These are phyloP conservation scores for Chrysanthemum makinoi DNA, from an alignment of 129 eudicot species.

Conservation along the genomic window DNA sequence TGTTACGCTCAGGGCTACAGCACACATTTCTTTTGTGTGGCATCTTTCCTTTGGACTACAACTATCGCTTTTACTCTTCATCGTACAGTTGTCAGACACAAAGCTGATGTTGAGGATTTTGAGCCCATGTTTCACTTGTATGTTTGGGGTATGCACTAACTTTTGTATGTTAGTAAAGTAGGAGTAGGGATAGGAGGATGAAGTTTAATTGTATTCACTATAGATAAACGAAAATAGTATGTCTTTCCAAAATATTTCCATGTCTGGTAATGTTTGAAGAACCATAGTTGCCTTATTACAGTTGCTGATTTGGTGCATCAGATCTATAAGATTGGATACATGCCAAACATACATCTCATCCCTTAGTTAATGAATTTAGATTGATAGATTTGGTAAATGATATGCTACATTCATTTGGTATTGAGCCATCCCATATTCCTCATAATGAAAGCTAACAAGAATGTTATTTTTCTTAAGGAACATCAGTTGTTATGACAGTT, in stretches of 20 bases:
- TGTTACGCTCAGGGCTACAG: slow-evolving; percentile 97
- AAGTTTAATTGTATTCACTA: neutral
- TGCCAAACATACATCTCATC: neutral
- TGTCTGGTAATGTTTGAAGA: neutral
- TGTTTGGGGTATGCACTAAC: slow-evolving; percentile 85
- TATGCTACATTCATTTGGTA: slow-evolving; percentile 16
- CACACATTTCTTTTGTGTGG: slow-evolving; percentile 93
- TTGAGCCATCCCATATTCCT: slow-evolving; percentile 13
- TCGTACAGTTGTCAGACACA: slow-evolving; percentile 95
- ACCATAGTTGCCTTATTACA: too few species aligned
- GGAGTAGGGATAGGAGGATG: neutral
- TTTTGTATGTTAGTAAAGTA: slow-evolving; percentile 9
- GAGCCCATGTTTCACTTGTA: slow-evolving; percentile 97
- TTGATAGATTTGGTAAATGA: slow-evolving; percentile 1
- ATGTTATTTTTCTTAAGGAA: slow-evolving; percentile 47
- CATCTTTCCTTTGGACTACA: slow-evolving; percentile 95
- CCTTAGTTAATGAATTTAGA: neutral
- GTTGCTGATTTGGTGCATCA: too few species aligned
- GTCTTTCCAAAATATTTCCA: neutral
- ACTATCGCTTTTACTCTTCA: slow-evolving; percentile 97
- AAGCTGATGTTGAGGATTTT: slow-evolving; percentile 94
- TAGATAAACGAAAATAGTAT: neutral
- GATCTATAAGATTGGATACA: too few species aligned
- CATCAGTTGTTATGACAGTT: slow-evolving; percentile 84
- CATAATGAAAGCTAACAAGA: slow-evolving; percentile 4